Percentiles rank a stretch among this genome's conserved stretches.
These are phyloP conservation scores for Cyberlindnera mississippiensis DNA, from an alignment of 805 yeast genomes.

Conservation along the genomic window DNA sequence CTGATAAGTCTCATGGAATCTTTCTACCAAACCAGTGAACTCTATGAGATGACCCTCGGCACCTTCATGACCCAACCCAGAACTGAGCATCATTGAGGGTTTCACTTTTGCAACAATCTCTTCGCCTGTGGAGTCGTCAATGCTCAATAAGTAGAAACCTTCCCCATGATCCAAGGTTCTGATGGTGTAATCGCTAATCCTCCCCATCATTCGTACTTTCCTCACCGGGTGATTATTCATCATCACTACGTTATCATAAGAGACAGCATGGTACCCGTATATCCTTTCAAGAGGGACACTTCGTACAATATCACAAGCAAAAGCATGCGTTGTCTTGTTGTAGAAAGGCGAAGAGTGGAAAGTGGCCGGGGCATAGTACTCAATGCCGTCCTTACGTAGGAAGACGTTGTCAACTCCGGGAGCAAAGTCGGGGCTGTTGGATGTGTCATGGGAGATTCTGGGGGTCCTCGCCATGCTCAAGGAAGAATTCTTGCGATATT, in stretches of 20 bases:
- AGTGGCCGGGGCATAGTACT: slow-evolving; percentile 33
- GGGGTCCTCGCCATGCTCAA: neutral
- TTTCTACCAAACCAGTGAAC: slow-evolving; percentile 26
- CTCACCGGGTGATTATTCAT: slow-evolving; percentile 41
- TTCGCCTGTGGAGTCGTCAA: slow-evolving; percentile 32
- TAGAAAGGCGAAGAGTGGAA: slow-evolving; percentile 33
- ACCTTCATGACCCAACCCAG: slow-evolving; percentile 22
- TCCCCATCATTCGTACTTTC: slow-evolving; percentile 34
- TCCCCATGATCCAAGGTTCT: slow-evolving; percentile 16
- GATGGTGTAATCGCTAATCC: slow-evolving; percentile 29
- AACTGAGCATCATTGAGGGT: slow-evolving; percentile 15
- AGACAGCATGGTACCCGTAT: slow-evolving; percentile 28
- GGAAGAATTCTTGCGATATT: no score
- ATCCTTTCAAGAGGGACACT: slow-evolving; percentile 21
- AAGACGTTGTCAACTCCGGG: slow-evolving; percentile 28
- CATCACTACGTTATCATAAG: slow-evolving; percentile 27
- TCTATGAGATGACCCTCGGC: slow-evolving; percentile 27
- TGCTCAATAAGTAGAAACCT: slow-evolving; percentile 22
- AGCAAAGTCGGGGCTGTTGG: slow-evolving; percentile 19
- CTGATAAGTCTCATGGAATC: slow-evolving; percentile 26
- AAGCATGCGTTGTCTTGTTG: slow-evolving; percentile 28
- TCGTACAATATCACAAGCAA: slow-evolving; percentile 29
- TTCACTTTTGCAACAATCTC: slow-evolving; percentile 29
- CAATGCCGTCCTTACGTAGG: slow-evolving; percentile 23
- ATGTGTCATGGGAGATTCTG: slow-evolving; percentile 3